Conservation (phyloP, 2,329 filamentous ascomycete species). For the Cladobotryum protrusum region DNA sequence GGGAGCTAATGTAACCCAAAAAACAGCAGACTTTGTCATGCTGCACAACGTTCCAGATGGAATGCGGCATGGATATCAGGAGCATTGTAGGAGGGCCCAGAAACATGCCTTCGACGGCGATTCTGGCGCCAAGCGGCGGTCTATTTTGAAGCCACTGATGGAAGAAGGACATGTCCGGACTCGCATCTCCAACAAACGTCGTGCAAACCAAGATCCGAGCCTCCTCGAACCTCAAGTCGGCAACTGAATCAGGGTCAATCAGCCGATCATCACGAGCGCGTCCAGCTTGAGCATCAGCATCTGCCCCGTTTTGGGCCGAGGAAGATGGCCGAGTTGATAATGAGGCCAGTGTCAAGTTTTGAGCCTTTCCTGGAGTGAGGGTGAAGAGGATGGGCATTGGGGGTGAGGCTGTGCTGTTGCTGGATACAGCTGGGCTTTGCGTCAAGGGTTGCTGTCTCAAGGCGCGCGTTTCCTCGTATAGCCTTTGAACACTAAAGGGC, state of each 20-base stretch:
- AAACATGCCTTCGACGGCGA: slow-evolving; percentile 62
- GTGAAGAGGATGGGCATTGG: slow-evolving; percentile 49
- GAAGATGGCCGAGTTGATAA: slow-evolving; percentile 29
- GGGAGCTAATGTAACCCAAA: slow-evolving; percentile 58
- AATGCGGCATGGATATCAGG: slow-evolving; percentile 58
- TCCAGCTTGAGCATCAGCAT: slow-evolving; percentile 16
- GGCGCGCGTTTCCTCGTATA: slow-evolving; percentile 50
- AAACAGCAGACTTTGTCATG: slow-evolving; percentile 63
- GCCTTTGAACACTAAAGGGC: slow-evolving; percentile 50
- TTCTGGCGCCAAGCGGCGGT: slow-evolving; percentile 49
- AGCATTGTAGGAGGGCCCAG: slow-evolving; percentile 60
- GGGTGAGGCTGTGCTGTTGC: slow-evolving; percentile 27
- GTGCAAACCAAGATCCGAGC: slow-evolving; percentile 59
- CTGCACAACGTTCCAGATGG: slow-evolving; percentile 58
- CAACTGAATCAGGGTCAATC: slow-evolving; percentile 42
- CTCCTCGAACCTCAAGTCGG: slow-evolving; percentile 56
- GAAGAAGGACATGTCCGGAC: slow-evolving; percentile 59
- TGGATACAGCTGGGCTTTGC: slow-evolving; percentile 37
- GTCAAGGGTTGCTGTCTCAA: slow-evolving; percentile 39
- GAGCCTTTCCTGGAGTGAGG: slow-evolving; percentile 47
- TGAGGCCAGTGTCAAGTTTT: slow-evolving; percentile 48
- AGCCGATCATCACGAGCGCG: slow-evolving; percentile 31
- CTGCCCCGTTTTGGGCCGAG: slow-evolving; percentile 24
- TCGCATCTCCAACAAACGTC: slow-evolving; percentile 60
- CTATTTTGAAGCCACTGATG: slow-evolving; percentile 59